A percentile compares a stretch with the other conserved stretches of the same genome.
Evolutionary conservation across 2,329 filamentous ascomycete species (phyloP).

Genomic region (Cryoendolithus antarcticus): DNA sequence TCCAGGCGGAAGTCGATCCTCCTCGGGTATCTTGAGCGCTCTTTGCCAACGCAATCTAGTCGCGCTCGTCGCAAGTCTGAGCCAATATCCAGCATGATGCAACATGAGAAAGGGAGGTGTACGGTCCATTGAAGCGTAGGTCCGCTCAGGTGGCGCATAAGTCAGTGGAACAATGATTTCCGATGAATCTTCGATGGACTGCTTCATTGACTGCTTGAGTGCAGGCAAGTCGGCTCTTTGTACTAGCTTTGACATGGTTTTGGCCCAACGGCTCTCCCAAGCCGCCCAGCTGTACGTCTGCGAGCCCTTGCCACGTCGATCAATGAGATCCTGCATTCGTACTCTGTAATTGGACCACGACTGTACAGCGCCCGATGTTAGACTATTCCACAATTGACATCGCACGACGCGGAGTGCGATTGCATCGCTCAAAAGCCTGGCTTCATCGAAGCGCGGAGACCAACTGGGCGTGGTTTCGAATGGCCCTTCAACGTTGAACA

Average conservation of each 20-base stretch:
- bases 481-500: conserved; percentile 66
- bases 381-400: conserved; percentile 67
- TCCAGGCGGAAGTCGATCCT: conserved; percentile 44
- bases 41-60: conserved; percentile 37
- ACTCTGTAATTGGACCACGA: conserved; percentile 69
- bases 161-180: conserved; percentile 14
- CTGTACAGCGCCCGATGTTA: conserved; percentile 66
- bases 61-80: conserved; percentile 41
- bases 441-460: conserved; percentile 84
- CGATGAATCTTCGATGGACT: conserved; percentile 10
- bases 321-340: conserved; percentile 63
- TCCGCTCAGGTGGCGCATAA: conserved; percentile 40
- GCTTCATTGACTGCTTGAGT: conserved; percentile 17
- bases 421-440: conserved; percentile 72
- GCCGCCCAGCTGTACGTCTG: conserved; percentile 87
- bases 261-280: conserved; percentile 70
- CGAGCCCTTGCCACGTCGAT: conserved; percentile 72
- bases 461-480: conserved; percentile 82
- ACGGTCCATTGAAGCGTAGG: conserved; percentile 35
- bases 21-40: conserved; percentile 44
- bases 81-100: conserved; percentile 53
- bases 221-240: conserved; percentile 38
- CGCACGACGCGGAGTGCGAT: conserved; percentile 70
- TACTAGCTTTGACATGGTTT: conserved; percentile 49
- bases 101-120: conserved; percentile 46